A percentile compares a stretch with the other conserved stretches of the same genome.
phyloP scores from a whole-genome alignment of 78 protist species.

The Dictyostelium capitatum region DNA sequence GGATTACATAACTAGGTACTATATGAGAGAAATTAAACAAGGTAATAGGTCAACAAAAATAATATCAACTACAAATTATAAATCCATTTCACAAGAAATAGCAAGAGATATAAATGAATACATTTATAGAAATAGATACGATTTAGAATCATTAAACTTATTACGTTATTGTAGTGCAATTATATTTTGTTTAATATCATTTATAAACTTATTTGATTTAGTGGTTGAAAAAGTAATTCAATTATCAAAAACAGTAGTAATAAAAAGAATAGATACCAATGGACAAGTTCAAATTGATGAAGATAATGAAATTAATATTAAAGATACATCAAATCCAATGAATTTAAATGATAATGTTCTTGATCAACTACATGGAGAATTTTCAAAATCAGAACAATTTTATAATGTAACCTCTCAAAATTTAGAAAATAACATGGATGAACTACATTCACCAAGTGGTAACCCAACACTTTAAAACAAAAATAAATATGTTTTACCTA shows the following conservation, averaged over 20 bases:
- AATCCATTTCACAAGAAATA: neutral
- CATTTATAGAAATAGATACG: neutral
- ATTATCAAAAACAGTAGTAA: neutral
- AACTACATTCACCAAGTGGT: too few relatives aligned
- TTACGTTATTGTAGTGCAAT: conserved; percentile 14
- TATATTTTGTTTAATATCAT: conserved; percentile 14
- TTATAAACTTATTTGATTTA: conserved; percentile 16
- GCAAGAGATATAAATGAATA: neutral
- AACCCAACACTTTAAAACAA: too few relatives aligned
- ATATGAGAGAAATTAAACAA: neutral
- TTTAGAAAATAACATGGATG: too few relatives aligned
- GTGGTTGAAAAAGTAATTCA: neutral
- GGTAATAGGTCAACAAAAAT: neutral
- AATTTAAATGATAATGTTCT: too few relatives aligned
- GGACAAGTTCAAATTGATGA: too few relatives aligned
- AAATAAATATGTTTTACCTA: too few relatives aligned
- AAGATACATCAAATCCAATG: too few relatives aligned
- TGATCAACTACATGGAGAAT: too few relatives aligned
- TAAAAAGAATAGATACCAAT: neutral
- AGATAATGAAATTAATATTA: too few relatives aligned
- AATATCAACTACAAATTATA: neutral
- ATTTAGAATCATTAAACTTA: neutral
- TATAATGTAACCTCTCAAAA: too few relatives aligned
- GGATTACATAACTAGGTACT: neutral
- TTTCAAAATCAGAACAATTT: too few relatives aligned